phyloP scores from a whole-genome alignment of 768 basidiomycete genomes.

The Hydnum rufescens region DNA sequence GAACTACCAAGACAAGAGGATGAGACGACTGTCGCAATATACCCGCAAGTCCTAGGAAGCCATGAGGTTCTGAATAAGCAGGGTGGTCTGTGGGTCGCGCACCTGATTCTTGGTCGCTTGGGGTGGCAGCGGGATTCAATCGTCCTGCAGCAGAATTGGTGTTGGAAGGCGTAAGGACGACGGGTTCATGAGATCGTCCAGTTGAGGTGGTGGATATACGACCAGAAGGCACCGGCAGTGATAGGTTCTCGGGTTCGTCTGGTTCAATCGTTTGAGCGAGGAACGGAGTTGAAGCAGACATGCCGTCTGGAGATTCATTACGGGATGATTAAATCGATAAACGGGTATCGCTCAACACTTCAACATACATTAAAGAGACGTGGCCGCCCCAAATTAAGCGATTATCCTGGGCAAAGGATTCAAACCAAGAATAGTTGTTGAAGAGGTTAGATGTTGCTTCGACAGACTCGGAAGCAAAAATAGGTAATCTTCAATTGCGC shows the following conservation, averaged over 20 bases:
- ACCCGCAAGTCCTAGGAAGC: slow-evolving; percentile 37
- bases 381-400: too few relatives aligned
- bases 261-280: slow-evolving; percentile 46
- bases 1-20: slow-evolving; percentile 59
- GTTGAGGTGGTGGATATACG: slow-evolving; percentile 21
- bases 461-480: too few relatives aligned
- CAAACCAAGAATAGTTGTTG: too few relatives aligned
- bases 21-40: slow-evolving; percentile 46
- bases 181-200: slow-evolving; percentile 21
- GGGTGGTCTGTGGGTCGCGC: slow-evolving; percentile 27
- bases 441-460: too few relatives aligned
- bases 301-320: neutral
- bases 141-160: slow-evolving; percentile 19
- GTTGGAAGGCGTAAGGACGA: slow-evolving; percentile 39
- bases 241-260: slow-evolving; percentile 36
- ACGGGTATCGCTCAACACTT: too few relatives aligned
- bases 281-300: slow-evolving; percentile 3
- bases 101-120: slow-evolving; percentile 63
- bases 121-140: slow-evolving; percentile 36
- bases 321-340: too few relatives aligned
- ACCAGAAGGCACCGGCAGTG: slow-evolving; percentile 16
- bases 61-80: neutral
- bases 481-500: too few relatives aligned
- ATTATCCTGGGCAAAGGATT: too few relatives aligned
- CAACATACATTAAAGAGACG: too few relatives aligned